Base-by-base conservation (phyloP, 306 rosid species). In the Castanea mollissima region DNA sequence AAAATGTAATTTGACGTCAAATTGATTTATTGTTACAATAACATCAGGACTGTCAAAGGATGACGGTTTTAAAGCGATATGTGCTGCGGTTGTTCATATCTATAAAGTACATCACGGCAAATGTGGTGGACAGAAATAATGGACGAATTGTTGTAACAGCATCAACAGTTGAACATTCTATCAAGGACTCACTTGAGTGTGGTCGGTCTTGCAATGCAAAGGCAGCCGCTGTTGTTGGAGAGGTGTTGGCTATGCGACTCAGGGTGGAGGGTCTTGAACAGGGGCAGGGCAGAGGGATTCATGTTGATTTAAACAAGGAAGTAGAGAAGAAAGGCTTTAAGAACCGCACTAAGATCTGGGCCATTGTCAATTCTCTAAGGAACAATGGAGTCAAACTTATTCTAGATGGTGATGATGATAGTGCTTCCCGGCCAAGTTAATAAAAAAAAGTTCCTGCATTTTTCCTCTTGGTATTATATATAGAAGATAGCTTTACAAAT, bases 51-150 rank as follows among this genome's bases (percentile, higher is more conserved):
- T 59, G 41, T 73, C 68, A 73, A 80, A 83, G 83, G 73, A 94
- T 94, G 98, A 84, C 89, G 3, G 85, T 90, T 58, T 63, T 77
- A 74, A 96, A 93, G 90, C 90, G 87, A 16, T 93, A 91, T 76
- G 97, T 96, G 77, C 81, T 93, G 78, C 89, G 98, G 77, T 55
- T 96, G 81, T 96, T 96, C 92, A 83, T 91, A 68, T 96, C 98
- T 49, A 18, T 93, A 14, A 96, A 96, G 87, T 93, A 93, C 89
- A 86, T 93, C 15, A 93, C 97, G 8, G 96, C 98, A 52, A 96
- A 93, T 6, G 92, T 96, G 31, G 85, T 96, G 25, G 99, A 93
- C 73, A 82, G 99, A 83, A 95, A 88, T 83, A 89, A 86, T 46
- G 97, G 98, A 21, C 82, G 96, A 69, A 89, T 91, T 76, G 94